phyloP scores from a whole-genome alignment of 2,329 filamentous ascomycete species.

The Fonsecaea pugnacius region DNA sequence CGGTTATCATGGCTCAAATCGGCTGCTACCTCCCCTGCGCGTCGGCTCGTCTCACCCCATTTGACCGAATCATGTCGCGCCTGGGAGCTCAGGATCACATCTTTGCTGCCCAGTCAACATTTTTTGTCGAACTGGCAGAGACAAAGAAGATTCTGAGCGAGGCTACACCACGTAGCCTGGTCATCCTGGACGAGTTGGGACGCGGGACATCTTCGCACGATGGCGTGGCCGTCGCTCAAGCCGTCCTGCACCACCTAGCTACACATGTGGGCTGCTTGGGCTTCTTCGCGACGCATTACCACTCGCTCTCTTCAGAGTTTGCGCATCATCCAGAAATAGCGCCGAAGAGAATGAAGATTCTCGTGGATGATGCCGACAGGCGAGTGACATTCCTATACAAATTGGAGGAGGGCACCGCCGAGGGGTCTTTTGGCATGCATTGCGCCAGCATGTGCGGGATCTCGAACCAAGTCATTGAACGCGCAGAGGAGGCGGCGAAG shows the following conservation, averaged over 20 bases:
- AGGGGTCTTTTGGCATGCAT: conserved; percentile 98
- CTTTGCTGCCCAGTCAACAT: conserved; percentile 95
- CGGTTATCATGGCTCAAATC: conserved; percentile 96
- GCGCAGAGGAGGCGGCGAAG: conserved; percentile 83
- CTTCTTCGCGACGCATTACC: conserved; percentile 98
- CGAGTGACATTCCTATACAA: conserved; percentile 97
- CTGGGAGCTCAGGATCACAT: conserved; percentile 98
- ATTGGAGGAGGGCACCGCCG: conserved; percentile 88
- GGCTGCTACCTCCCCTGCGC: conserved; percentile 88
- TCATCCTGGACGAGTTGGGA: conserved; percentile 95
- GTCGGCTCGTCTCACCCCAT: conserved; percentile 81
- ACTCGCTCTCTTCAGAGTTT: conserved; percentile 90
- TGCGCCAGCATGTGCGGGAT: conserved; percentile 99
- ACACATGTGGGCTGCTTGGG: conserved; percentile 91
- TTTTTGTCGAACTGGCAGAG: conserved; percentile 96
- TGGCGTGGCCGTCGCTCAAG: conserved; percentile 93
- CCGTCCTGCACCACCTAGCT: conserved; percentile 94
- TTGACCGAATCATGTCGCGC: conserved; percentile 98
- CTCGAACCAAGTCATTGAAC: conserved; percentile 75
- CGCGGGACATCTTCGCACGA: conserved; percentile 95
- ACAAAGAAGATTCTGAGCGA: conserved; percentile 98
- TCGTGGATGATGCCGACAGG: conserved; percentile 81
- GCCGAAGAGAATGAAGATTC: conserved; percentile 88
- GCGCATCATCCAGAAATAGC: conserved; percentile 83
- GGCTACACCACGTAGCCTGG: conserved; percentile 88